Evolutionary conservation across 108 stramenopile genomes (phyloP), one percentile per base, ranked within the genome.

Genomic region (Schizochytrium sp.): DNA sequence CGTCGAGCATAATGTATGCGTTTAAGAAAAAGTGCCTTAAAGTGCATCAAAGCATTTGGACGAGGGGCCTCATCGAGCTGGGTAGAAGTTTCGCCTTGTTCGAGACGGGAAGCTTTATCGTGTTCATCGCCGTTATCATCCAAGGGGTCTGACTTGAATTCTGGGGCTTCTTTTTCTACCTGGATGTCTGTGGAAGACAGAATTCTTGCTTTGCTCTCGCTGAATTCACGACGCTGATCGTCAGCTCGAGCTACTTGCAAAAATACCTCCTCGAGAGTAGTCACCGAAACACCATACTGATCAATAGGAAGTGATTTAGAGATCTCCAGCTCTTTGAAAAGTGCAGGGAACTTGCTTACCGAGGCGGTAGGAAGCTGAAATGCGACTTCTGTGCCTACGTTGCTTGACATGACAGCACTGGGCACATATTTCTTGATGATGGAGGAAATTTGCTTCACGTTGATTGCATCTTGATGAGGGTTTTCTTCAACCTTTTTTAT

Each of bases 231-330:
- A 17, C 57, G 41, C 2, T 89, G 42, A 61, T 88, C 40, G 45
- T n/a, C 88, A 3, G 50, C 57, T 38, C 89, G 44, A 3, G 72
- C 91, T 19, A 92, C 89, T 38, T 76, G 28, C 56, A 93, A n/a
- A 72, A 94, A 94, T 8, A 94, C 94, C 83, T 93, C 92, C 89
- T 94, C 94, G 61, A 94, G 59, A 4, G 94, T 94, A 42, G 94
- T 94, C 17, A 94, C 92, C 53, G 91, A 90, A 45, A 95, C 56
- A 3, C 94, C 94, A 91, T 94, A 94, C n/a, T 89, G 72, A 2
- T 61, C 89, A 47, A 95, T 47, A 53, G 91, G 92, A 45, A 95
- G 88, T 45, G 47, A 64, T 15, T 46, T 38, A 57, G 41, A 55
- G 40, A 87, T 41, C 61, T 94, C 93, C 8, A 94, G 49, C 53